A percentile compares a stretch with the other conserved stretches of the same genome.
Evolutionary conservation across 2,329 filamentous ascomycete genomes (phyloP).

Genomic region (Ophiostoma piceae): DNA sequence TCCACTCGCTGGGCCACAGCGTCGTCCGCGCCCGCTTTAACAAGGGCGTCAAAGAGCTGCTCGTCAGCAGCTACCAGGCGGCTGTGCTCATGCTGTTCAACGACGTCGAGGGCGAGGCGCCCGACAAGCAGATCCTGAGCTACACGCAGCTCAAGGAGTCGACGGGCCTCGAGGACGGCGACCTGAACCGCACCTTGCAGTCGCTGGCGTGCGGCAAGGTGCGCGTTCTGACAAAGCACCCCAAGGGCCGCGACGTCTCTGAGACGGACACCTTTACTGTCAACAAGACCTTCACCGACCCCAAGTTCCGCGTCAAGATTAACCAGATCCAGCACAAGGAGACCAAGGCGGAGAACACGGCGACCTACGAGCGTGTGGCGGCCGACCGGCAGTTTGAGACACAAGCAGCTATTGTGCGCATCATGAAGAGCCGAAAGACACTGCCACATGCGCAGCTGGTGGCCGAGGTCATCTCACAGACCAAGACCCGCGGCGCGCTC

Average conservation of each 20-base stretch:
- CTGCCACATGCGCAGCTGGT: constrained; percentile 85
- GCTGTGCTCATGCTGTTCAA: constrained; percentile 91
- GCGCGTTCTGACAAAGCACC: constrained; percentile 77
- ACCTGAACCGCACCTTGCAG: constrained; percentile 86
- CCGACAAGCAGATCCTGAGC: constrained; percentile 53
- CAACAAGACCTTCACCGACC: constrained; percentile 70
- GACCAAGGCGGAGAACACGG: constrained; percentile 89
- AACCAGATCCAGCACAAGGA: constrained; percentile 98
- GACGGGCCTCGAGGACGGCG: constrained; percentile 68
- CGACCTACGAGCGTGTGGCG: constrained; percentile 82
- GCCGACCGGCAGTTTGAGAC: constrained; percentile 93
- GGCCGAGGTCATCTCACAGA: constrained; percentile 86
- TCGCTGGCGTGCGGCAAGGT: constrained; percentile 89
- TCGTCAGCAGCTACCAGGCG: constrained; percentile 88
- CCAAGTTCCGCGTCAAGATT: constrained; percentile 77
- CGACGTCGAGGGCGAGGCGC: constrained; percentile 38
- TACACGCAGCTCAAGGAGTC: constrained; percentile 71
- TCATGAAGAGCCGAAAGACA: constrained; percentile 90
- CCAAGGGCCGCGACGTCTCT: constrained; percentile 75
- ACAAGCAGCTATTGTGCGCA: constrained; percentile 91
- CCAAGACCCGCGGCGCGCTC: constrained; percentile 76
- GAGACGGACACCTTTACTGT: constrained; percentile 77
- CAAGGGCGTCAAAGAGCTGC: constrained; percentile 76
- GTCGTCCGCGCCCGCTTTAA: constrained; percentile 76
- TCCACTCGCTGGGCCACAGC: constrained; percentile 87